Base-by-base conservation (phyloP, 2,329 filamentous ascomycete genomes). In the Fusarium sambucinum region DNA sequence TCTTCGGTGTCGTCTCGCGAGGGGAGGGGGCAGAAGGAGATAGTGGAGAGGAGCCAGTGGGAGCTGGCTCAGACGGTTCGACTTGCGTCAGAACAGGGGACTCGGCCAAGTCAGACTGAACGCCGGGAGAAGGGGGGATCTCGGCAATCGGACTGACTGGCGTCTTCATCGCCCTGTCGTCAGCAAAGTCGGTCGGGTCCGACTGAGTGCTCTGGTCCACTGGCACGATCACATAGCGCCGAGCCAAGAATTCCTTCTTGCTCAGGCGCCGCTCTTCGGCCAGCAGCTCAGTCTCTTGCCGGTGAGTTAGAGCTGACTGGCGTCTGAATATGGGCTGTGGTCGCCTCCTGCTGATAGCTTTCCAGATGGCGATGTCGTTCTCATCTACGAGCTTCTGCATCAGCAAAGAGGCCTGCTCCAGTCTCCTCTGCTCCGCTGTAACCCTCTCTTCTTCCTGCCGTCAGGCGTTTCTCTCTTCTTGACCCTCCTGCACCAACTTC, bases 181-280 rank as follows among this genome's bases (percentile, higher is more conserved):
- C 33, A 30, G 19, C 29, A 29, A 62, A 14, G 25, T 41, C 63
- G 40, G 12, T n/a, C 12, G 35, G 46, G 13, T 60, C 52, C 17
- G 45, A 53, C 51, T 69, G 66, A 23, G 56, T 63, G 29, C 55
- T 19, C 50, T 57, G 38, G 5, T 44, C 41, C 35, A 23, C 29
- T n/a, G 16, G 21, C 33, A 23, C 47, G 32, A 38, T 23, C 33
- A 50, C 32, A 38, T 27, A 38, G 30, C 33, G 33, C 23, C 35
- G 47, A 50, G 23, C 23, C 47, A 50, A 38, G 8, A 38, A 16
- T 33, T 40, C 3, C 17, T 23, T 50, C 47, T 50, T 50, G 47
- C 9, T 38, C 47, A 38, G 23, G 47, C 47, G 32, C 17, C 21
- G 29, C 17, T 38, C 33, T 38, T 50, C 33, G 12, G 47, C 47